phyloP scores from a whole-genome alignment of 78 protist species.

The Cyanophora paradoxa region DNA sequence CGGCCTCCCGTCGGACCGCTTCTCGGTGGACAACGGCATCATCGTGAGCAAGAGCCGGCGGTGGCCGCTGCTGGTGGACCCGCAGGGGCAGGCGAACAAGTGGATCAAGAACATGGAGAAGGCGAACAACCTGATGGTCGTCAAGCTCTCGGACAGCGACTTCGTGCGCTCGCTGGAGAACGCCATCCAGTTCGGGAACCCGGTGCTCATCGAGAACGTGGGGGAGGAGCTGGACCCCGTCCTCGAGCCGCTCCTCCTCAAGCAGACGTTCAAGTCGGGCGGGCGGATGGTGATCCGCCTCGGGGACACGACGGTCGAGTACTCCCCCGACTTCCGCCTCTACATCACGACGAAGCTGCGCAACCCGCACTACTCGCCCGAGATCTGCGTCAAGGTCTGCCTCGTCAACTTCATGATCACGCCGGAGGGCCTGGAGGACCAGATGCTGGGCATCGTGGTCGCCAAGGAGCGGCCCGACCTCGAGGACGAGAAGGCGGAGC shows the following conservation, averaged over 20 bases:
- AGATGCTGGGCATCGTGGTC: conserved; percentile 45
- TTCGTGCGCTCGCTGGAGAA: conserved; percentile 47
- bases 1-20: conserved; percentile 43
- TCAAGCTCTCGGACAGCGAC: conserved; percentile 51
- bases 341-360: conserved; percentile 57
- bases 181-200: conserved; percentile 44
- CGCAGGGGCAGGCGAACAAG: conserved; percentile 67
- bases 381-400: conserved; percentile 38
- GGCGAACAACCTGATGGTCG: conserved; percentile 27
- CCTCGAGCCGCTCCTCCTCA: conserved; percentile 40
- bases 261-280: conserved; percentile 27
- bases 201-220: conserved; percentile 54
- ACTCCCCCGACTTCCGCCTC: conserved; percentile 24
- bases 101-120: conserved; percentile 44
- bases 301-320: conserved; percentile 38
- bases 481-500: conserved; percentile 30
- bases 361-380: conserved; percentile 62
- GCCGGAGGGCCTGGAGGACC: conserved; percentile 43
- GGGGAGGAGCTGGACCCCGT: conserved; percentile 51
- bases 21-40: conserved; percentile 54
- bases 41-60: conserved; percentile 15
- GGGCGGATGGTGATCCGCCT: conserved; percentile 11
- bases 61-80: conserved; percentile 69
- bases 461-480: conserved; percentile 40
- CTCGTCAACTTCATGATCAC: conserved; percentile 60